Base-by-base conservation (phyloP, 306 rosid species). In the Acacia crassicarpa region DNA sequence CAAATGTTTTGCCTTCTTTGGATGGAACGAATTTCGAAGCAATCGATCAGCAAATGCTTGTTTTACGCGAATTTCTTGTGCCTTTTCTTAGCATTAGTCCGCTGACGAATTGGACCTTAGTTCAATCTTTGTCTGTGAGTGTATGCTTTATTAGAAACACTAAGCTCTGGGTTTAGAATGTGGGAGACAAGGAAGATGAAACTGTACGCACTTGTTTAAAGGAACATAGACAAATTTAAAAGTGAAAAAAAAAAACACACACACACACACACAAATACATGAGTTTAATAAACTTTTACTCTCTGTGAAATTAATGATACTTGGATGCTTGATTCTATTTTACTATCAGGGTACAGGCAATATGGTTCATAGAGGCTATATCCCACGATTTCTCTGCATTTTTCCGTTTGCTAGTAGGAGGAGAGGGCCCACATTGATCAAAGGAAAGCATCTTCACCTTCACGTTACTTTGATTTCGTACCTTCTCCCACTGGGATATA, bases 131-230 rank as follows among this genome's bases (percentile, higher is more conserved):
- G 8, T 68, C 6, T 3, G 51, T 43, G 35, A 30, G 76, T 62
- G 79, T 35, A 17, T 45, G 46, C 77, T 38, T 14, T 22, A 33
- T 54, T 80, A 41, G 62, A 65, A 20, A 67, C 25, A 67, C 48
- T 35, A 56, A 72, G 46, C 79, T 77, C 49, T 58, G 38, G 67
- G 82, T 78, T 43, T 30, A 63, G 72, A 66, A 25, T 63, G 75
- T 80, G 62, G 89, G 88, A 81, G 78, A 89, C 84, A 79, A 53
- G 73, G 30, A 20, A 53, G 25, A 51, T 32, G 32, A 61, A 9
- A 23, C 67, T 25, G 19, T 56, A 20, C 62, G 25, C 9, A 0
- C 25, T 54, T 20, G n/a, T 56, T 8, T 6, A n/a, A n/a, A n/a
- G 14, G 14, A n/a, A 58, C 2, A 2, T 9, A n/a, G 22, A 8